Conservation (phyloP, 1,284 basidiomycete species). For the Sanguinoderma infundibulare region DNA sequence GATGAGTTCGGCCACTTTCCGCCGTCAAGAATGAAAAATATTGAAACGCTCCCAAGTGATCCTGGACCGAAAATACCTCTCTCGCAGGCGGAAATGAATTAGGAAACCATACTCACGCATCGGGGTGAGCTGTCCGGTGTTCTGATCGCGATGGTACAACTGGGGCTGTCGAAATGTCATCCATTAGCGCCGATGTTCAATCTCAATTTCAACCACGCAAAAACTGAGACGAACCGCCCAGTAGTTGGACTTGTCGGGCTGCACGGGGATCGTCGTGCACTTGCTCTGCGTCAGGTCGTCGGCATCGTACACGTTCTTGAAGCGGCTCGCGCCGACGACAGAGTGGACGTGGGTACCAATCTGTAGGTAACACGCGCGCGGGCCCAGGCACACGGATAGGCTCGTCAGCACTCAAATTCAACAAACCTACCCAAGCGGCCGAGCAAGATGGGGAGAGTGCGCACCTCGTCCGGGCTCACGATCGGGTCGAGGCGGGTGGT, state of each 20-base stretch:
- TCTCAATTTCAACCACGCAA: not conserved
- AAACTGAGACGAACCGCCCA: constrained; percentile 29
- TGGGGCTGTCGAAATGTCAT: constrained; percentile 21
- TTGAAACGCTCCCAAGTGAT: no score
- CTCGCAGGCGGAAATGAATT: no score
- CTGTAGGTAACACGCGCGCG: constrained; percentile 1
- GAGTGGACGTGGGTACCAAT: constrained; percentile 34
- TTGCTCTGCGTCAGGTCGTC: constrained; percentile 25
- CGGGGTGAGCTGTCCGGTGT: constrained; percentile 25
- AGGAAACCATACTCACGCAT: constrained; percentile 25
- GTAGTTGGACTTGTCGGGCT: constrained; percentile 35
- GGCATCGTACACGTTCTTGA: constrained; percentile 27
- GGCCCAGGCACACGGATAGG: not conserved
- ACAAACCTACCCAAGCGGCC: not conserved
- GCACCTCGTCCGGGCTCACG: constrained; percentile 29
- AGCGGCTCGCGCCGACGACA: constrained; percentile 33
- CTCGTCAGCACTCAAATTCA: not conserved
- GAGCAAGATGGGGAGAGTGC: constrained; percentile 1
- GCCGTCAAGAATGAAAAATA: no score
- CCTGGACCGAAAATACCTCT: no score
- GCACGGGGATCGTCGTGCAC: constrained; percentile 33
- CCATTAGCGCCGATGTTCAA: constrained; percentile 4
- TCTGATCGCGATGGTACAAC: constrained; percentile 30
- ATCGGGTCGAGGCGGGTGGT: constrained; percentile 36
- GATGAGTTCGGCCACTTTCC: no score